Evolutionary conservation across 345 rosid species (phyloP), one percentile per base, ranked within the genome.

Genomic region (Durio zibethinus): DNA sequence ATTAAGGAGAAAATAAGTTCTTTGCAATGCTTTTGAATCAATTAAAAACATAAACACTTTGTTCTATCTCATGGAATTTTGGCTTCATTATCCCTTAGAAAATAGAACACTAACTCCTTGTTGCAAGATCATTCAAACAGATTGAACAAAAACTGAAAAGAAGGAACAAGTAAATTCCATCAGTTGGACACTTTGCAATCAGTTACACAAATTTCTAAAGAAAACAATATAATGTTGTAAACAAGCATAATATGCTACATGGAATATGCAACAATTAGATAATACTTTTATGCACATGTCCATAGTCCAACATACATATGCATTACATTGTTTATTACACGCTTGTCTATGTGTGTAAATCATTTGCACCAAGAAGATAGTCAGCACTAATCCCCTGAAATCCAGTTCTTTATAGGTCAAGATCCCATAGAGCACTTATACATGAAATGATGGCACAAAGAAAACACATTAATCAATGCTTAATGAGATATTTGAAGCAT

Each of bases 71-170:
- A 36, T 36, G 25, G 9, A 64, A 64, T 35, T 64, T 64, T 20
- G 27, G 45, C 27, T 63, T 35, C 14, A 64, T 64, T 20, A 8
- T 64, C 47, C 47, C 20, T 64, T 20, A 64, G 69, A 36, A 64
- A 64, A 64, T 64, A 35, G 25, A 20, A 35, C 20, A n/a, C n/a
- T n/a, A n/a, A n/a, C n/a, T n/a, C n/a, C n/a, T n/a, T n/a, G 47
- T 47, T 47, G 62, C 72, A 63, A 76, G 57, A 72, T 76, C 78
- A 63, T 76, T 33, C 78, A 76, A 33, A n/a, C 61, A 76, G 59
- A 76, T 10, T 48, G 38, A 47, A 14, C 35, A 48, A n/a, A 53
- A 47, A 33, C 78, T 76, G 50, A 35, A 63, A 42, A 63, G 12
- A 31, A 43, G 45, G 54, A 29, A 75, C 20, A 45, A 48, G 61